Base-by-base conservation (phyloP, 305 asterid species). In the Monarda citriodora region DNA sequence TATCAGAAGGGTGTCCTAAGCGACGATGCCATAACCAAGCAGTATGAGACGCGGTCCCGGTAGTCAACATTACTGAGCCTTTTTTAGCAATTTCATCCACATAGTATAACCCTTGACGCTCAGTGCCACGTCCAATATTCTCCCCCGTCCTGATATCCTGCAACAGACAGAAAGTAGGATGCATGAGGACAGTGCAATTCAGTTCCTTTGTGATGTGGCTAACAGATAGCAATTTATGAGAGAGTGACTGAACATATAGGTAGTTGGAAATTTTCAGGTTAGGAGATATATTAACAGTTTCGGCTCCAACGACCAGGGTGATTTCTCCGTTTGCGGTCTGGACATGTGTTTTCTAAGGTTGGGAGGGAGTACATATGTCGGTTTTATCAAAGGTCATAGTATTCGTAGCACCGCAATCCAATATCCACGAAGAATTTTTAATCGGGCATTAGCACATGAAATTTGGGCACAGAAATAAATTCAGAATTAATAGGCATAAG, bases 1-100 rank as follows among this genome's bases (percentile, higher is more conserved):
- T 12, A 3, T 14, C 9, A 34, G 18, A 47, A 29, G 16, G 65
- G 17, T 50, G 55, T 34, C 55, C 55, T 11, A 50, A 34, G 9
- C 55, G 55, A 17, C 55, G 55, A 23, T 50, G 34, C 53, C 55
- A 50, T 9, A 46, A 34, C 55, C 55, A 50, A 50, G 55, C 55
- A 21, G 32, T 2, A 12, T 50, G n/a, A 7, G 55, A 1, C 2
- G 55, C 6, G 12, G 55, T 50, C 22, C 55, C 55, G 53, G 34
- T 11, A 50, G 34, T 5, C 8, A 50, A 17, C 31, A 50, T 50
- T 13, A 50, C 55, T 2, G 34, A 1, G 11, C 52, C 52, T 42
- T 46, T 46, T 46, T 46, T 25, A 50, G 55, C 32, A 21, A 50
- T 21, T 8, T 50, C 53, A 9, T 47, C 53, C 2, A 47, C 52